phyloP scores from a whole-genome alignment of 177 flowering plant species.

The Tripterygium wilfordii region DNA sequence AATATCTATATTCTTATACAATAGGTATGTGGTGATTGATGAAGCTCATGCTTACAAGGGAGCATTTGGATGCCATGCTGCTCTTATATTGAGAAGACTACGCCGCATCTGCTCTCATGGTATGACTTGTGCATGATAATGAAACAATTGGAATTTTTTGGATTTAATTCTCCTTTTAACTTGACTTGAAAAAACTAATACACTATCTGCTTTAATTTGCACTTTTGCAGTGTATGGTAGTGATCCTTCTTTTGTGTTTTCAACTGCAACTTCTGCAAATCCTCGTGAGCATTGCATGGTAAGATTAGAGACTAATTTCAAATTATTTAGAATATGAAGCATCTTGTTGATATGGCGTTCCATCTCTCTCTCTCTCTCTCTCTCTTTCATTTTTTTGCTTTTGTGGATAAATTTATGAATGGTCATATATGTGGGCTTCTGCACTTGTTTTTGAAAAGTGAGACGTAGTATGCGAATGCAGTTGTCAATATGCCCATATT shows the following conservation, averaged over 20 bases:
- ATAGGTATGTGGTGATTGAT: conserved; percentile 81
- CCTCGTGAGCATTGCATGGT: conserved; percentile 90
- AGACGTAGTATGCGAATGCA: no score
- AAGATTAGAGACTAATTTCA: conserved; percentile 10
- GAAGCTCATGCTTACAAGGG: conserved; percentile 96
- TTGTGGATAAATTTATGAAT: no score
- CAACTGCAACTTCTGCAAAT: conserved; percentile 91
- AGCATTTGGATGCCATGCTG: conserved; percentile 92
- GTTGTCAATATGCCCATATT: no score
- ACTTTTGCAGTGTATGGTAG: conserved; percentile 93
- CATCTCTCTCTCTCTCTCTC: not conserved
- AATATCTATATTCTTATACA: conserved; percentile 3
- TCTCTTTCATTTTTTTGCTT: no score
- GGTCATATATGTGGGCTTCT: no score
- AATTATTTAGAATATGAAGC: not conserved
- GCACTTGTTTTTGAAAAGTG: no score
- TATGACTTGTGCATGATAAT: conserved; percentile 14
- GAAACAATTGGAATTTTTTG: not conserved
- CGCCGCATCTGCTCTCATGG: conserved; percentile 88
- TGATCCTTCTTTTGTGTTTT: conserved; percentile 81
- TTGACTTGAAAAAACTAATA: conserved; percentile 1
- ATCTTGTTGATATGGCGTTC: not conserved
- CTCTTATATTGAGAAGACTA: conserved; percentile 81
- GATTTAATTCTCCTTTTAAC: not conserved
- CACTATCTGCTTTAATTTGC: conserved; percentile 10